Percentiles rank a stretch among this genome's conserved stretches.
Evolutionary conservation across 176 grass and related monocot species (phyloP).

Genomic region (Eragrostis curvula): DNA sequence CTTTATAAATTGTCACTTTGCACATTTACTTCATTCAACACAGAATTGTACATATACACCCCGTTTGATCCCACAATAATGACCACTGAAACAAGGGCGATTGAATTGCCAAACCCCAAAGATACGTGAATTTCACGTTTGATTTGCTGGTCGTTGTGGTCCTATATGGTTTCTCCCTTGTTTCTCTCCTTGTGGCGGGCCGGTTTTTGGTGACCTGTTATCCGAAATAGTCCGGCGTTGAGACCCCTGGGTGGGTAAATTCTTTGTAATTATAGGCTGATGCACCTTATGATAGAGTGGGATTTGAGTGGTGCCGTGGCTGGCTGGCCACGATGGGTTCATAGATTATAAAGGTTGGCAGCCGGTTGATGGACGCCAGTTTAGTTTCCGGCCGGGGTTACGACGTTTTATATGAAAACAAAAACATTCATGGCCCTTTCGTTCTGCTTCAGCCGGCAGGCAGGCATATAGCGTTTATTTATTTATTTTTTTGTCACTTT

Average conservation of each 20-base stretch:
- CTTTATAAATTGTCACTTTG: background rate
- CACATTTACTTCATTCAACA: background rate
- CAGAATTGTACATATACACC: slow-evolving; percentile 15
- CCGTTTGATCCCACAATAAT: background rate
- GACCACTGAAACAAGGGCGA: background rate
- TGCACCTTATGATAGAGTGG: background rate
- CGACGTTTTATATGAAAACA: background rate
- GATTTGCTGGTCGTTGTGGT: background rate
- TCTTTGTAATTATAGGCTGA: background rate
- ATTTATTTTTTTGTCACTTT: background rate
- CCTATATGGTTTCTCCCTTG: no score
- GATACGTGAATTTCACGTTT: background rate
- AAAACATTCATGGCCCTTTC: background rate
- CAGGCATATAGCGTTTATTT: background rate
- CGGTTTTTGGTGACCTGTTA: background rate
- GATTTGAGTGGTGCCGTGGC: slow-evolving; percentile 1
- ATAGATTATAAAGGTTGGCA: background rate
- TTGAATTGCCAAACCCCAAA: background rate
- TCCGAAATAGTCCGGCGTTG: no score
- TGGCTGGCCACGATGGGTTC: background rate
- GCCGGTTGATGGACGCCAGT: background rate
- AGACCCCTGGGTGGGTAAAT: background rate
- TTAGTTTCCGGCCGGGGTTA: background rate
- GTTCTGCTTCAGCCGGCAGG: slow-evolving; percentile 14
- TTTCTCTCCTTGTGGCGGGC: background rate